Base-by-base conservation (phyloP, 2,329 filamentous ascomycete species). In the Exophiala sp. region DNA sequence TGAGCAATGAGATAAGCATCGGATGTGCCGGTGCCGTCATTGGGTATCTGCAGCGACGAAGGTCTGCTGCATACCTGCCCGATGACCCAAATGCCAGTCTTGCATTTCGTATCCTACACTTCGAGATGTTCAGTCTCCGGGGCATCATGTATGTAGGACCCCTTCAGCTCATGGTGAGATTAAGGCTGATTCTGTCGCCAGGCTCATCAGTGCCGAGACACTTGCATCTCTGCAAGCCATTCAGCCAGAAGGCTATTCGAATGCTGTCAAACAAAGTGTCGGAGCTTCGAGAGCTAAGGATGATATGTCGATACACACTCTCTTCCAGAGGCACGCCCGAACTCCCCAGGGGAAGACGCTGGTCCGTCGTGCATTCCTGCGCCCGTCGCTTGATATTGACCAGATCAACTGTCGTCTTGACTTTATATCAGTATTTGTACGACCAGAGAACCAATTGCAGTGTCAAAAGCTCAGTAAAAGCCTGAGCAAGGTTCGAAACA, bases 11-110 rank as follows among this genome's bases (percentile, higher is more conserved):
- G 5, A 68, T 88, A 10, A 89, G 90, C 75, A 76, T 95, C 44
- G 88, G 89, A 2, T 97, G 94, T 70, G 88, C 87, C 21, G 90
- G 91, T n/a, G 91, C 91, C 21, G 73, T 97, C 2, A 72, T 97
- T n/a, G 80, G 81, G 4, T 89, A 95, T 60, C 70, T 96, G 20
- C 83, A 89, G 63, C 83, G 89, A 48, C 80, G 84, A 62, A 79
- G 79, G 65, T 80, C 84, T 36, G 78, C 81, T 2, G 78, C 83
- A 34, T 86, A 83, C 63, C 72, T 86, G 2, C 81, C 84, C 1
- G 80, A 81, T 24, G 83, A 87, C 55, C 71, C 75, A 11, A 75
- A 77, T 29, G 76, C 77, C 2, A 68, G 73, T n/a, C 64, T 73
- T 8, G 71, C 81, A 39, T 88, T 88, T 61, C 78, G 75, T 5